Base-by-base conservation (phyloP, 352 stramenopile species). In the Labyrinthula sp. region DNA sequence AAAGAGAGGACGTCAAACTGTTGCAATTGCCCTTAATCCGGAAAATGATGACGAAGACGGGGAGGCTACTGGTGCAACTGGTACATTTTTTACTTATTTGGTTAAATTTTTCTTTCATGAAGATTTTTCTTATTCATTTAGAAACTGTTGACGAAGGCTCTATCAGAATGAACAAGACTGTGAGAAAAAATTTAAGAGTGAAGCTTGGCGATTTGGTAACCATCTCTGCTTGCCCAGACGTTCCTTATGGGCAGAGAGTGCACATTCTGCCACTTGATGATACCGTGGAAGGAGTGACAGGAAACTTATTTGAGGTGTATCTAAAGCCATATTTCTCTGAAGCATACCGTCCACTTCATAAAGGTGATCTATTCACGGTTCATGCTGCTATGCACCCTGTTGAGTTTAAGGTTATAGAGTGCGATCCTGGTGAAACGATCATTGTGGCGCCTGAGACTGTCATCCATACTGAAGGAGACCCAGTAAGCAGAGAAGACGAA, bases 331-430 rank as follows among this genome's bases (percentile, higher is more conserved):
- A 99, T 72, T 99, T 99, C 59, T 68, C 96, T 29, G 90, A 97
- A 62, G 86, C 88, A 10, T 99, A 97, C 67, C 82, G 90, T 37
- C 90, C 90, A 3, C 77, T 99, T 20, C 94, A 94, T 66, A 95
- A 95, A 66, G 88, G 88, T 3, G 89, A 99, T 57, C 64, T 95
- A 18, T 99, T 99, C 62, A 69, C 97, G 14, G 90, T 99, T 17
- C 70, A 88, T 30, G 74, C 89, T 35, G 89, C 88, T 24, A 99
- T 99, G 89, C 88, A 97, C 65, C 86, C 87, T 1, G 89, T 99
- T 1, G 89, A 99, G 67, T 97, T 97, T 69, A 99, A 99, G 69
- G 88, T 99, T 17, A 88, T 97, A 33, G 90, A 97, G 65, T 95
- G 80, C 2, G 87, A 97, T 59, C 90, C 88, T 0, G 73, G 71